Base-by-base conservation (phyloP, 2,329 filamentous ascomycete genomes). In the Reticulascus tulasneorum region DNA sequence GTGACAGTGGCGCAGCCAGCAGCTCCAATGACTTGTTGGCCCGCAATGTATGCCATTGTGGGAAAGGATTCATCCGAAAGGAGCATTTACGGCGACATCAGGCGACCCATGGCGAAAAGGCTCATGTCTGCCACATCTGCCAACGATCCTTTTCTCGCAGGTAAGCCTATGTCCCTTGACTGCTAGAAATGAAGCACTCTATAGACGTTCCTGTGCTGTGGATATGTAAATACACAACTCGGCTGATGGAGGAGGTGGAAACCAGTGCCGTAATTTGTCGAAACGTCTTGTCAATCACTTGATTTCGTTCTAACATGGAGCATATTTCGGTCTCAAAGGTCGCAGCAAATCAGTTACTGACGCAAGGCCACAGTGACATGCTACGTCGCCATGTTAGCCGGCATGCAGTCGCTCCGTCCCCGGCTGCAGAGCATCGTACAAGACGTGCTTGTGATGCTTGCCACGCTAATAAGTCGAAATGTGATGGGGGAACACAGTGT, bases 401-500 rank as follows among this genome's bases (percentile, higher is more conserved):
- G 17, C 28, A 30, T 20, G n/a, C n/a, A n/a, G n/a, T n/a, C n/a
- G n/a, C n/a, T n/a, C n/a, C n/a, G n/a, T 19, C 28, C 5, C 23
- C 28, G 17, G 8, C 16, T n/a, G 15, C n/a, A 10, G 23, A 17
- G 28, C n/a, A n/a, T n/a, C n/a, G n/a, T n/a, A 30, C 18, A n/a
- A 16, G 18, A 12, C 20, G 23, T 7, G 28, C 28, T 9, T 30
- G 28, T n/a, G 28, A 30, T 30, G 17, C 17, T 18, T 30, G 28
- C 11, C 28, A 30, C 28, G 16, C 28, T 21, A 30, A 30, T 21
- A 30, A 30, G 17, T 21, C 28, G 13, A 30, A 30, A 13, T 30
- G 28, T 21, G 17, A 30, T 18, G 28, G 28, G 12, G 28, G 28
- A 6, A 13, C 20, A 10, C 28, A 19, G 7, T 30, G 28, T 13